These are phyloP conservation scores for Orbilia oligospora DNA, from an alignment of 2,329 filamentous ascomycete species.

Conservation along the genomic window DNA sequence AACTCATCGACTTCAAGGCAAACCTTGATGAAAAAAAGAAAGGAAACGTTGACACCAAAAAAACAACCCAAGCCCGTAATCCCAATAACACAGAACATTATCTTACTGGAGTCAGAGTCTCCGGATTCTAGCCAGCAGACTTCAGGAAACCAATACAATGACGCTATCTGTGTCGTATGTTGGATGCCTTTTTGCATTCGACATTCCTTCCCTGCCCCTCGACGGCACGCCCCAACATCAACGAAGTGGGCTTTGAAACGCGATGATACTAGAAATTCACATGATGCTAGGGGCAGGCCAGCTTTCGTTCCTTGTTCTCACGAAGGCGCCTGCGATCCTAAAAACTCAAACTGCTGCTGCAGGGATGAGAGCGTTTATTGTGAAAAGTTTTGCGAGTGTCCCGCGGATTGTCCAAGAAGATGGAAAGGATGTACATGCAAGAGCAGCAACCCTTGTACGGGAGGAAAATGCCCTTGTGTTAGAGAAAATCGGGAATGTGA, in stretches of 20 bases:
- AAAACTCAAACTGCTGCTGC: conserved; percentile 76
- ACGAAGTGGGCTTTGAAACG: conserved; percentile 24
- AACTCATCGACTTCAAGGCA: neutral
- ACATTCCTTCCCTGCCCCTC: conserved; percentile 29
- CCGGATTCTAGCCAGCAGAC: neutral
- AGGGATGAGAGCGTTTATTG: conserved; percentile 76
- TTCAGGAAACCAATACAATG: conserved; percentile 27
- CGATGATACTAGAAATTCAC: conserved; percentile 33
- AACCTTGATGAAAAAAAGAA: conserved; percentile 4
- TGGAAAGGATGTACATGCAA: conserved; percentile 78
- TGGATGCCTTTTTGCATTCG: conserved; percentile 49
- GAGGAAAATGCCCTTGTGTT: conserved; percentile 78
- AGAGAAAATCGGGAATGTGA: conserved; percentile 84
- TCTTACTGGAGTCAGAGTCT: neutral
- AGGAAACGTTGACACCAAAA: conserved; percentile 3
- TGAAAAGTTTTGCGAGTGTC: conserved; percentile 79
- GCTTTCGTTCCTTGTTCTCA: conserved; percentile 78
- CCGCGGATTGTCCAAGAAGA: conserved; percentile 74
- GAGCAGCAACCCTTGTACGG: conserved; percentile 73
- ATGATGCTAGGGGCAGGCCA: conserved; percentile 69
- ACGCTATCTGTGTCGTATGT: conserved; percentile 35
- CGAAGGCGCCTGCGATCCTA: conserved; percentile 73
- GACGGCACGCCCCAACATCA: neutral
- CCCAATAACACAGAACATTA: conserved; percentile 24
- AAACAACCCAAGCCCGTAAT: conserved; percentile 21